Conservation (phyloP, 208 protist species). For the Trichomonas tenax region DNA sequence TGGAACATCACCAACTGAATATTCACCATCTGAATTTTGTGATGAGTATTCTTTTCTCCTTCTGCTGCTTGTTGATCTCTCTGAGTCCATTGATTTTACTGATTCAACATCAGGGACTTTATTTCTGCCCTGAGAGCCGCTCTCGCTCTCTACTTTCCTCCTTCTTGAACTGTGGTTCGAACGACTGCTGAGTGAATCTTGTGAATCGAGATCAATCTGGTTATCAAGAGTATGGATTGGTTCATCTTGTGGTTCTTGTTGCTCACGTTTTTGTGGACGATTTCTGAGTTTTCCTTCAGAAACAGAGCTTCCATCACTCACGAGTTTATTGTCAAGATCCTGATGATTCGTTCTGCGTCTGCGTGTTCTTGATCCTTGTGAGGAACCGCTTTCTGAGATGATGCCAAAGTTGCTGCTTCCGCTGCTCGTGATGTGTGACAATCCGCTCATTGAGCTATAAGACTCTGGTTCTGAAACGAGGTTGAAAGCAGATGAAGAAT, state of each 20-base stretch:
- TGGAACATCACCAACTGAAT: background rate
- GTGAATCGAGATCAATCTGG: background rate
- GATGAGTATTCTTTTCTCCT: background rate
- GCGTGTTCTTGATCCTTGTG: background rate
- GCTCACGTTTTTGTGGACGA: background rate
- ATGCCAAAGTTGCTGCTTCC: background rate
- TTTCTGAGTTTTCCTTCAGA: background rate
- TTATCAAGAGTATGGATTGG: background rate
- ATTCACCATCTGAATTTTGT: background rate
- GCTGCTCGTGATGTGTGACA: background rate
- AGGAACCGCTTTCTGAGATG: background rate
- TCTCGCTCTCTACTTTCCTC: background rate
- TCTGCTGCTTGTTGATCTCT: background rate
- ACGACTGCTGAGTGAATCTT: background rate
- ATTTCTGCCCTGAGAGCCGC: background rate
- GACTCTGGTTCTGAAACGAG: conserved; percentile 10
- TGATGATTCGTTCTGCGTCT: background rate
- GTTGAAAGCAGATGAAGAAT: background rate
- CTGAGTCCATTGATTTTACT: background rate
- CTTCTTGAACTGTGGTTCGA: background rate
- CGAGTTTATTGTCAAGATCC: background rate
- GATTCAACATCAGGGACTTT: background rate
- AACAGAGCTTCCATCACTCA: background rate
- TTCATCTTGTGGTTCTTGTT: background rate
- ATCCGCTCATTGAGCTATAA: background rate